Conservation (phyloP, 2,329 filamentous ascomycete genomes). For the Fusarium tupiense region DNA sequence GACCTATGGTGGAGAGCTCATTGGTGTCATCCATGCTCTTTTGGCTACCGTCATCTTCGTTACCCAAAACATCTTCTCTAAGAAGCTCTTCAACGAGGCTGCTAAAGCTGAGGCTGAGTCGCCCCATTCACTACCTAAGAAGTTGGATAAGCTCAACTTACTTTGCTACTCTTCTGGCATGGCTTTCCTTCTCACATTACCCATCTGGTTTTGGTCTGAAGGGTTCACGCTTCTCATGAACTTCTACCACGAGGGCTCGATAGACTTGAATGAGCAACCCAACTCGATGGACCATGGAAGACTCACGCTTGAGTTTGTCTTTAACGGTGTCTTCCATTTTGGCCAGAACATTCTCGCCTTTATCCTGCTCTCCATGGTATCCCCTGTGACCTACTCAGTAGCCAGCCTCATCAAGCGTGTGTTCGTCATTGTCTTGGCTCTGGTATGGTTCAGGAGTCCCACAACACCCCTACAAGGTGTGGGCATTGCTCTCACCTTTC, state of each 20-base stretch:
- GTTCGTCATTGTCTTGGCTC: constrained; percentile 93
- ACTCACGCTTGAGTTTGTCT: constrained; percentile 84
- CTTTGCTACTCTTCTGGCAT: constrained; percentile 96
- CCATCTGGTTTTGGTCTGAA: constrained; percentile 94
- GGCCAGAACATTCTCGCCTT: constrained; percentile 96
- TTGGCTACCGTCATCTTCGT: constrained; percentile 94
- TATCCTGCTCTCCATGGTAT: constrained; percentile 89
- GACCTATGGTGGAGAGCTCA: constrained; percentile 81
- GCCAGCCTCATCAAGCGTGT: constrained; percentile 96
- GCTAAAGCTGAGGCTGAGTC: constrained; percentile 84
- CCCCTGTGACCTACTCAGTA: constrained; percentile 96
- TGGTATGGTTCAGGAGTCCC: constrained; percentile 93
- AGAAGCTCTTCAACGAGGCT: constrained; percentile 96
- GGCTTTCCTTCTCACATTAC: constrained; percentile 86
- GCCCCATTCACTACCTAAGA: constrained; percentile 69
- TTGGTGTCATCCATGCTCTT: constrained; percentile 90
- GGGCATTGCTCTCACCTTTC: constrained; percentile 88
- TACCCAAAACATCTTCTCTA: constrained; percentile 98
- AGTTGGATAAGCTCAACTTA: constrained; percentile 95
- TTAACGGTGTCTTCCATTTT: constrained; percentile 98
- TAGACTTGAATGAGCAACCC: constrained; percentile 68
- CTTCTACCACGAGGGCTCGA: constrained; percentile 81
- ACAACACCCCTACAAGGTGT: constrained; percentile 85
- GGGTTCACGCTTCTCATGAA: constrained; percentile 81
- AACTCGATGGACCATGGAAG: constrained; percentile 81